Base-by-base conservation (phyloP, 1,139 yeast genomes). In the Kodamaea sp. region DNA sequence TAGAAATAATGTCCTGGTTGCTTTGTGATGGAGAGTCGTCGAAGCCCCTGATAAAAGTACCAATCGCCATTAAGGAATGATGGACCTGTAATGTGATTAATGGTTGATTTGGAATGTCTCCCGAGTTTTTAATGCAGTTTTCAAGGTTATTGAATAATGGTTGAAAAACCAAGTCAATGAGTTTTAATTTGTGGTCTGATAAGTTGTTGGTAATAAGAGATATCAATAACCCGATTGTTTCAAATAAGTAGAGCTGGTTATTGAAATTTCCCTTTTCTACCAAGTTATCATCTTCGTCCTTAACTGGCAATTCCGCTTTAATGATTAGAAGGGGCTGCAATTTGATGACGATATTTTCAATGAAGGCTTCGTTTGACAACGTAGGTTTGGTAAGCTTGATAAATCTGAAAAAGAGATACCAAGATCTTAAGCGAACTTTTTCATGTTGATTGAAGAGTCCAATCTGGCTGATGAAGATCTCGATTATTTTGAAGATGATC, bases 331-430 rank as follows among this genome's bases (percentile, higher is more conserved):
- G 63, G n/a, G 76, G 70, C 46, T 61, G 68, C 23, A 75, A 40
- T 41, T 67, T 50, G 53, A 63, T 39, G 55, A 69, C 50, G 63
- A 79, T 37, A 55, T 55, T 53, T 32, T 55, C 70, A 23, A 67
- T 53, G 25, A 64, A 59, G 7, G 51, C 42, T 31, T 54, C 61
- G 20, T 78, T 72, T 19, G 79, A 63, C 35, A 76, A 64, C 13
- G 50, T 48, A 20, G 90, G 88, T 53, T 81, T 84, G 2, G 92
- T 82, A 30, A 83, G 64, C 55, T 85, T 88, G 47, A 90, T 73
- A 51, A 89, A 86, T 54, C 95, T 76, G 52, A 83, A 83, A 48
- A 92, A 86, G 43, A 90, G 66, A 57, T 88, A 92, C 96, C 98
- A 92, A 32, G 94, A 74, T 57, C 97, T 79, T 39, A 80, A 71